Evolutionary conservation across 352 stramenopile species (phyloP).

Genomic region (Plasmopara viticola): DNA sequence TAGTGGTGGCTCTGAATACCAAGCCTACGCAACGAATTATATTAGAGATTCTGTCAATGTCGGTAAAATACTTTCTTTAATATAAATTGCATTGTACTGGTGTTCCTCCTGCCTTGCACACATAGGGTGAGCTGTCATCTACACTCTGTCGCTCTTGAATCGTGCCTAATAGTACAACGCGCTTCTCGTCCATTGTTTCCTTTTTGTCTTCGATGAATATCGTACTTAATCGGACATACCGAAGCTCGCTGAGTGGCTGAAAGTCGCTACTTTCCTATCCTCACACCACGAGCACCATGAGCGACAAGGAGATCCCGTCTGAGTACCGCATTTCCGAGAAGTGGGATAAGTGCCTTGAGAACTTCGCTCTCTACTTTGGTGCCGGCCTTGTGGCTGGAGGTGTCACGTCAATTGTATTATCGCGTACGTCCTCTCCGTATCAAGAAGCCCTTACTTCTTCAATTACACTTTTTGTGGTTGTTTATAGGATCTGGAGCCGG

Average conservation of each 20-base stretch:
- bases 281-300: too few species aligned
- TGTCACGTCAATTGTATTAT: conserved; percentile 75
- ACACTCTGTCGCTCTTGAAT: conserved; percentile 63
- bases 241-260: conserved; percentile 12
- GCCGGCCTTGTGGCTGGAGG: conserved; percentile 74
- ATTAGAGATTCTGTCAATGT: background rate
- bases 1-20: conserved; percentile 39
- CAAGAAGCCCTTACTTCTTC: background rate
- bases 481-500: conserved; percentile 51
- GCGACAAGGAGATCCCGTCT: conserved; percentile 63
- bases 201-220: conserved; percentile 11
- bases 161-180: conserved; percentile 58
- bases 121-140: conserved; percentile 55
- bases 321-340: conserved; percentile 89
- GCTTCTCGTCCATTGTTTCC: conserved; percentile 45
- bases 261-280: background rate
- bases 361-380: conserved; percentile 83
- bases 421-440: conserved; percentile 43
- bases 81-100: conserved; percentile 29
- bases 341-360: conserved; percentile 87
- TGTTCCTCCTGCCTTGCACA: conserved; percentile 74
- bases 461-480: conserved; percentile 3
- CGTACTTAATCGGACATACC: conserved; percentile 12
- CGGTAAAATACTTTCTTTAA: conserved; percentile 1
- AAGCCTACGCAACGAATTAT: conserved; percentile 31